Percentiles rank a stretch among this genome's conserved stretches.
phyloP scores from a whole-genome alignment of 148 eudicot species.

The Rhododendron molle region DNA sequence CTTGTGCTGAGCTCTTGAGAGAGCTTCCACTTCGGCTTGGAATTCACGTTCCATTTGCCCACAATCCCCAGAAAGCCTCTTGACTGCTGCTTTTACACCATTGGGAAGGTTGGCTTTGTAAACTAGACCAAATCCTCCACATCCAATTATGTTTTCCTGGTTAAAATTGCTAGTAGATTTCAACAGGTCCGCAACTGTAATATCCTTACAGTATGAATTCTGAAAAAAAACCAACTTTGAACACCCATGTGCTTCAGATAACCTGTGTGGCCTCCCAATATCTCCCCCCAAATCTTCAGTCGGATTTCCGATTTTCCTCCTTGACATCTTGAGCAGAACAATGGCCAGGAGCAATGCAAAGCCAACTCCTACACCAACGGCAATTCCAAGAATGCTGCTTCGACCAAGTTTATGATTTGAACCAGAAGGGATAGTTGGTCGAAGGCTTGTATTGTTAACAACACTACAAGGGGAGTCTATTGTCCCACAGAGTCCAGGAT shows the following conservation, averaged over 20 bases:
- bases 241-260: slow-evolving; percentile 41
- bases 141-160: slow-evolving; percentile 82
- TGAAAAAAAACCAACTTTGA: slow-evolving; percentile 72
- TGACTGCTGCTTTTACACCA: slow-evolving; percentile 76
- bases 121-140: slow-evolving; percentile 92
- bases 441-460: slow-evolving; percentile 8
- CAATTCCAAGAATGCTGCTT: slow-evolving; percentile 53
- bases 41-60: slow-evolving; percentile 97
- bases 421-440: slow-evolving; percentile 19
- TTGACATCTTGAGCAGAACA: slow-evolving; percentile 46
- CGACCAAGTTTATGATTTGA: slow-evolving; percentile 32
- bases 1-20: slow-evolving; percentile 80
- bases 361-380: slow-evolving; percentile 55
- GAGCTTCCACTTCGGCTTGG: slow-evolving; percentile 91
- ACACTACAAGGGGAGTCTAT: slow-evolving; percentile 39
- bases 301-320: slow-evolving; percentile 26
- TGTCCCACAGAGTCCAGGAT: slow-evolving; percentile 80
- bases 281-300: slow-evolving; percentile 49
- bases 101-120: slow-evolving; percentile 73
- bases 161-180: slow-evolving; percentile 82
- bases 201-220: slow-evolving; percentile 60
- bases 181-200: slow-evolving; percentile 58
- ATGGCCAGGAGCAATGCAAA: slow-evolving; percentile 54
- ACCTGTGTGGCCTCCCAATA: slow-evolving; percentile 28
- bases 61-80: slow-evolving; percentile 89